Evolutionary conservation across 352 stramenopile species (phyloP), one percentile per base, ranked within the genome.

Genomic region (Phytopythium vexans): DNA sequence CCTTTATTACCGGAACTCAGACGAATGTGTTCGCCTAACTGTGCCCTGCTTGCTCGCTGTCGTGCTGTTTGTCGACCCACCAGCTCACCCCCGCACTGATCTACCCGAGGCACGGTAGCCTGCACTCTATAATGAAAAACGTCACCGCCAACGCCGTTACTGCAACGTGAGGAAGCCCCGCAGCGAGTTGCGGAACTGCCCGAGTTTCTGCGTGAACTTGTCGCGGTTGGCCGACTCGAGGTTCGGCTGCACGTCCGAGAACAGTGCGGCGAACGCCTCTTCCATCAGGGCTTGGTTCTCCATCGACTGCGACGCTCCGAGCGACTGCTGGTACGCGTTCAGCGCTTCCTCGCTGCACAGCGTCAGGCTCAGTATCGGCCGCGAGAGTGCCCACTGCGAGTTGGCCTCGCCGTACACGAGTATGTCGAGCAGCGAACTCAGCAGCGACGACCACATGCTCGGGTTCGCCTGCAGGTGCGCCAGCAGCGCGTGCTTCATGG

Each of bases 171-270:
- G 77, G 68, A 99, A 99, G 44, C 88, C 68, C 51, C 95, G 83
- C 49, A 98, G 81, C 21, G 94, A 89, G 51, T 98, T 94, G 43
- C 97, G 92, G 74, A 99, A 99, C 49, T 96, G 88, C 14, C 95
- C 97, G 15, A 99, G 76, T 53, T 95, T 97, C 69, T 99, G 96
- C 31, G 96, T 99, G 60, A 99, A 99, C 61, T 97, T 92, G 84
- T 99, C 97, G 45, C 97, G 87, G 69, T 99, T 99, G 12, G 94
- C 78, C 56, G 90, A 94, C 68, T 99, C 96, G 34, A 99, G 71
- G 60, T 97, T 99, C 36, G 93, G 82, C 57, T 89, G 89, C 54
- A 99, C 91, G 61, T 99, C 96, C 14, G 73, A 71, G 56, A 98
- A 93, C 15, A 99, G 76, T 56, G 97, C 96, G n/a, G 86, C 87